Conservation (phyloP, 2,329 filamentous ascomycete species). For the Stemphylium beticola region DNA sequence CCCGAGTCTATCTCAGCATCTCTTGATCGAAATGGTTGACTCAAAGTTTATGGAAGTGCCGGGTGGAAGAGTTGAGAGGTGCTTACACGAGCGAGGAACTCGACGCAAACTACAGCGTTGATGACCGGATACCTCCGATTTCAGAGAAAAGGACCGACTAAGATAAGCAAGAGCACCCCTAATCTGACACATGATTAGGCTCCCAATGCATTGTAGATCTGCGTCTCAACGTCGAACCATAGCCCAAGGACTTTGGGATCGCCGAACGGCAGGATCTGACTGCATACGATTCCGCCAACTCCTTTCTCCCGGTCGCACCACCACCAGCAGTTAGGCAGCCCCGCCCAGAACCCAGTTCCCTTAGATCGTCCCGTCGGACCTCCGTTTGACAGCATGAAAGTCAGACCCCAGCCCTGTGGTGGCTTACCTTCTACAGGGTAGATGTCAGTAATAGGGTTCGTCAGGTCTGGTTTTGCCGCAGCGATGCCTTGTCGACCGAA, state of each 20-base stretch:
- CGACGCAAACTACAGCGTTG: not conserved
- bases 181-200: constrained; percentile 3
- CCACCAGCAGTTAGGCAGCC: constrained; percentile 5
- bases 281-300: constrained; percentile 52
- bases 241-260: constrained; percentile 30
- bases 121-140: not conserved
- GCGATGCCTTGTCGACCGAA: constrained; percentile 56
- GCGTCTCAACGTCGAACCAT: constrained; percentile 12
- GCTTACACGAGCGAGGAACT: not conserved
- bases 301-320: constrained; percentile 54
- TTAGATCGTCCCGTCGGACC: constrained; percentile 31
- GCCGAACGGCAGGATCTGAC: constrained; percentile 39
- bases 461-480: constrained; percentile 58
- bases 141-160: constrained; percentile 4
- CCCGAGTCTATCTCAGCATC: not conserved
- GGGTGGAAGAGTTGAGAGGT: not conserved
- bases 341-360: constrained; percentile 63
- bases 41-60: not conserved
- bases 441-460: constrained; percentile 58
- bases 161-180: not conserved
- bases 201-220: constrained; percentile 18
- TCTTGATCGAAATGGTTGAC: not conserved
- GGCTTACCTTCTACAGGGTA: constrained; percentile 53
- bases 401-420: constrained; percentile 69
- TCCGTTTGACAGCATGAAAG: constrained; percentile 58